phyloP scores from a whole-genome alignment of 2,329 filamentous ascomycete genomes.

The Diplodia intermedia region DNA sequence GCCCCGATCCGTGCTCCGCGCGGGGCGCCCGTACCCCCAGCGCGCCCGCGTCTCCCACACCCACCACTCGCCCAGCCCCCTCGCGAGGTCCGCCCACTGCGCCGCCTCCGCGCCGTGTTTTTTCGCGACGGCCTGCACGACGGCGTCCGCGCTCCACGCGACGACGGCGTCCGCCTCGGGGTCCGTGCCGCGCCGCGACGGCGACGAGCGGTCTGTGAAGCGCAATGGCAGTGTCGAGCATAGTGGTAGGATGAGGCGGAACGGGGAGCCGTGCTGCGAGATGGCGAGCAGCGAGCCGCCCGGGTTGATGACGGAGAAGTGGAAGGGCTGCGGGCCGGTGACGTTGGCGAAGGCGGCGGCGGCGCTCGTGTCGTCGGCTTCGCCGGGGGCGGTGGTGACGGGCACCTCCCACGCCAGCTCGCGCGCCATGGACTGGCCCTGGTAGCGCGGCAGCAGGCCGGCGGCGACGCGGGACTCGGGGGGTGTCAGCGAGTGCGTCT shows the following conservation, averaged over 20 bases:
- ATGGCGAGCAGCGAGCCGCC: conserved; percentile 39
- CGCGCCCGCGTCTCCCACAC: conserved; percentile 43
- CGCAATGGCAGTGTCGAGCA: conserved; percentile 39
- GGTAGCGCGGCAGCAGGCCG: conserved; percentile 53
- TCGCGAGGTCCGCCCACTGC: conserved; percentile 48
- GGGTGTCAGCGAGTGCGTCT: conserved; percentile 49
- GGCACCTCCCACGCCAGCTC: not conserved
- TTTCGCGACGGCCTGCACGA: conserved; percentile 39
- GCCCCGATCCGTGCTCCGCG: conserved; percentile 38
- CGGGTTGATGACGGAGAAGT: conserved; percentile 41
- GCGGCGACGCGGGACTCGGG: conserved; percentile 45
- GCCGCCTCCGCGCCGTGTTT: conserved; percentile 44
- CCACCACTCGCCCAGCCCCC: conserved; percentile 51
- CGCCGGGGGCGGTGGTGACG: too few relatives aligned
- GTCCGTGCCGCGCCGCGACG: conserved; percentile 43
- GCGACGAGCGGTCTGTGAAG: conserved; percentile 45
- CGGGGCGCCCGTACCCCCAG: conserved; percentile 38
- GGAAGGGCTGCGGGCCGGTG: conserved; percentile 41
- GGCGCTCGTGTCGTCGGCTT: too few relatives aligned
- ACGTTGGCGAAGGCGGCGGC: not conserved
- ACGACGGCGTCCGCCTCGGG: conserved; percentile 35
- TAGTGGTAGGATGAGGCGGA: conserved; percentile 39
- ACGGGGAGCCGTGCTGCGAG: conserved; percentile 37
- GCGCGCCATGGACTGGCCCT: conserved; percentile 57
- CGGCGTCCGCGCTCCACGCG: conserved; percentile 38